These are phyloP conservation scores for Streptanthus diversifolius DNA, from an alignment of 345 rosid species.

Conservation along the genomic window DNA sequence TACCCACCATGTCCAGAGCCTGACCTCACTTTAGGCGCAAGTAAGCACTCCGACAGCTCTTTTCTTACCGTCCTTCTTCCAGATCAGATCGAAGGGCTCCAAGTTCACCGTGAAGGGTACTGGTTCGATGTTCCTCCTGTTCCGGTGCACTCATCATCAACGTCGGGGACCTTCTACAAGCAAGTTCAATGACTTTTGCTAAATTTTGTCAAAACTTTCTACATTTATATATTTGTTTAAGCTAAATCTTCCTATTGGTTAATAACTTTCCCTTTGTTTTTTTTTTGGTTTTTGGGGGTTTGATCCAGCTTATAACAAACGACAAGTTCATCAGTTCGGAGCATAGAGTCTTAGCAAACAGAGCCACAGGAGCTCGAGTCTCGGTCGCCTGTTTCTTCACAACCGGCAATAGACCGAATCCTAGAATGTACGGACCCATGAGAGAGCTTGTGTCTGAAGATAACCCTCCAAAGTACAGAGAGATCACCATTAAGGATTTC, in stretches of 20 bases:
- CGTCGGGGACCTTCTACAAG: slow-evolving; percentile 61
- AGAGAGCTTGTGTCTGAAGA: slow-evolving; percentile 48
- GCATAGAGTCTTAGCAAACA: slow-evolving; percentile 47
- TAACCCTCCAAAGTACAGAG: slow-evolving; percentile 47
- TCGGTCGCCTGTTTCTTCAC: slow-evolving; percentile 45
- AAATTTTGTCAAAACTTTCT: background rate
- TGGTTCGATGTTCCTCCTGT: slow-evolving; percentile 48
- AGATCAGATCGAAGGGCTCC: slow-evolving; percentile 63
- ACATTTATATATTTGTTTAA: background rate
- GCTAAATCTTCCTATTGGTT: background rate
- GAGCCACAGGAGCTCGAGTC: slow-evolving; percentile 30
- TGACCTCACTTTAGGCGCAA: slow-evolving; percentile 47
- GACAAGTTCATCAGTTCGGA: slow-evolving; percentile 42
- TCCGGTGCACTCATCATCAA: slow-evolving; percentile 51
- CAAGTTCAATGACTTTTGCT: slow-evolving; percentile 15
- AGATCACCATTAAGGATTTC: slow-evolving; percentile 37
- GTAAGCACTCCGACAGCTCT: slow-evolving; percentile 43
- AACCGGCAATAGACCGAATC: slow-evolving; percentile 22
- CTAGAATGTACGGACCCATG: slow-evolving; percentile 37
- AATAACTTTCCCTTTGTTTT: no score
- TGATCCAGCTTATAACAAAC: slow-evolving; percentile 43
- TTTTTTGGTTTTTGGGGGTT: background rate
- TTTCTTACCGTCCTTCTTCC: slow-evolving; percentile 57
- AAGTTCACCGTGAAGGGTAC: slow-evolving; percentile 35
- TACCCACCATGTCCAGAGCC: slow-evolving; percentile 62